phyloP scores from a whole-genome alignment of 2,329 filamentous ascomycete genomes.

The Ustulina deusta region DNA sequence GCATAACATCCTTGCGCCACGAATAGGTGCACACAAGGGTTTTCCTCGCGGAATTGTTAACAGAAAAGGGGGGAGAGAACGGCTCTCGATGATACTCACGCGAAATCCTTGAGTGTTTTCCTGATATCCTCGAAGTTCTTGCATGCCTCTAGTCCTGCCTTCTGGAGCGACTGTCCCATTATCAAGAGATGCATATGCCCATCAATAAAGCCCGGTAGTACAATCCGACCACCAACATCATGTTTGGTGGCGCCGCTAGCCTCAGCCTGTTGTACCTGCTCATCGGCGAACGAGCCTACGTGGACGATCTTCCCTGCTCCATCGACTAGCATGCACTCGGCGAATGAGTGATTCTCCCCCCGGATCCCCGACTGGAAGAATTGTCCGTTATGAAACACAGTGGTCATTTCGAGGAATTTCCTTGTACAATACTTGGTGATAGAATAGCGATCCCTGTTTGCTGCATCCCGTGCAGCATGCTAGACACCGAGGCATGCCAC shows the following conservation, averaged over 20 bases:
- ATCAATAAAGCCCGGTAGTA: conserved; percentile 68
- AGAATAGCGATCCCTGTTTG: background rate
- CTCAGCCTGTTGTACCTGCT: conserved; percentile 47
- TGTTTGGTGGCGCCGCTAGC: conserved; percentile 45
- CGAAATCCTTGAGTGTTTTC: conserved; percentile 58
- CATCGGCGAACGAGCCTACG: conserved; percentile 53
- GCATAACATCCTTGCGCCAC: background rate
- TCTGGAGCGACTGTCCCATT: conserved; percentile 65
- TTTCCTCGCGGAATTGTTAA: background rate
- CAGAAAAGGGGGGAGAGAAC: background rate
- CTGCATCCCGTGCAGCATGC: background rate
- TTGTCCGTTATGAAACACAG: conserved; percentile 70
- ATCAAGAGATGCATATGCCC: conserved; percentile 69
- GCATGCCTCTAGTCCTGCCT: conserved; percentile 61
- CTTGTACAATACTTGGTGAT: background rate
- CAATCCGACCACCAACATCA: conserved; percentile 55
- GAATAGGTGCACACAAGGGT: background rate
- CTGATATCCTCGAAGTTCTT: conserved; percentile 63
- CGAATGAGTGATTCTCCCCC: conserved; percentile 50
- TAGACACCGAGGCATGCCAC: conserved; percentile 12
- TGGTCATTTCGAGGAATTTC: conserved; percentile 54
- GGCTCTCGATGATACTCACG: conserved; percentile 42
- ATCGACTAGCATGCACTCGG: conserved; percentile 54
- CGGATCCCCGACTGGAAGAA: conserved; percentile 63
- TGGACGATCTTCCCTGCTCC: conserved; percentile 52